Conservation (phyloP, 1,139 yeast species). For the Hemisphaericaspora lyxosophila region DNA sequence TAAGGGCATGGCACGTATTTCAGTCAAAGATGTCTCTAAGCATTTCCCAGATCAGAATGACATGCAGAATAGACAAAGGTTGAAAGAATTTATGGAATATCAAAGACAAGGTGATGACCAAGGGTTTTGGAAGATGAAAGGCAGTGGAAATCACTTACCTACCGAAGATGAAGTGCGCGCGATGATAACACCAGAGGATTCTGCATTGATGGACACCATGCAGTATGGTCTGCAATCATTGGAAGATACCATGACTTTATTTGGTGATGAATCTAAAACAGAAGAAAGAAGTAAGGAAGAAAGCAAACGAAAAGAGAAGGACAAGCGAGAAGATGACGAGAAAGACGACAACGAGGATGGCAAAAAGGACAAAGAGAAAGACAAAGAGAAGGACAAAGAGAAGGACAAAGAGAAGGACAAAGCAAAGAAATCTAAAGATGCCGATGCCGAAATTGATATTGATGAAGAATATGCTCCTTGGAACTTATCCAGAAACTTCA, state of each 20-base stretch:
- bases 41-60: conserved; percentile 98
- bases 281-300: conserved; percentile 19
- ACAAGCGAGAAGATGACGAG: conserved; percentile 33
- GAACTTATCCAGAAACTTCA: conserved; percentile 87
- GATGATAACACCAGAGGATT: conserved; percentile 94
- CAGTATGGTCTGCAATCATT: conserved; percentile 85
- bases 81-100: conserved; percentile 97
- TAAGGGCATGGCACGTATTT: conserved; percentile 69
- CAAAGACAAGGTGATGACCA: conserved; percentile 94
- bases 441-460: conserved; percentile 40
- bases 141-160: conserved; percentile 58
- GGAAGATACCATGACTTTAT: conserved; percentile 67
- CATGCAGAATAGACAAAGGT: conserved; percentile 93
- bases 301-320: conserved; percentile 20
- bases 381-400: conserved; percentile 13
- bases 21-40: conserved; percentile 83
- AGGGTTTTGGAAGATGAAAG: conserved; percentile 91
- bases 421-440: conserved; percentile 21
- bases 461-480: conserved; percentile 93
- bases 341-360: conserved; percentile 27
- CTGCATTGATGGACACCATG: conserved; percentile 85
- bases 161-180: conserved; percentile 74
- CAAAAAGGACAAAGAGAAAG: conserved; percentile 38
- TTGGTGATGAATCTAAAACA: conserved; percentile 25
- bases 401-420: conserved; percentile 18